Evolutionary conservation across 2,329 filamentous ascomycete genomes (phyloP).

Genomic region (Talaromyces sp.): DNA sequence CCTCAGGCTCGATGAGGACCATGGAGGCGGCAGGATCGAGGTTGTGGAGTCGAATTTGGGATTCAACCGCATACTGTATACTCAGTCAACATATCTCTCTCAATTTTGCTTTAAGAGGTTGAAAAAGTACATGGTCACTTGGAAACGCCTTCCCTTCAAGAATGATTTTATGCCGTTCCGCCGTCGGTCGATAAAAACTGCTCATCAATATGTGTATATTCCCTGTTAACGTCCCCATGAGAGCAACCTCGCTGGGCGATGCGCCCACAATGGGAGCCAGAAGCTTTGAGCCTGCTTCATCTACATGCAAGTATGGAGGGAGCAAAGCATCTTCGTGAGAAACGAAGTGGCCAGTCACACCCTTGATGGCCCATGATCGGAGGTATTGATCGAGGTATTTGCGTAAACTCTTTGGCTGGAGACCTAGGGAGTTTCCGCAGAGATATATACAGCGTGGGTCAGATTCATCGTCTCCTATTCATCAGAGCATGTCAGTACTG

Average conservation of each 20-base stretch:
- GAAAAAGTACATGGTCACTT: constrained; percentile 73
- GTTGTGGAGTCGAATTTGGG: constrained; percentile 71
- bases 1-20: constrained; percentile 68
- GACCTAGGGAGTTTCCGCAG: constrained; percentile 84
- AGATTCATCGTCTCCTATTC: constrained; percentile 19
- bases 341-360: constrained; percentile 80
- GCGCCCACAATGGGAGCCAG: constrained; percentile 76
- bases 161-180: constrained; percentile 71
- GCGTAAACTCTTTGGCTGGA: constrained; percentile 70
- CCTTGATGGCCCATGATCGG: constrained; percentile 79
- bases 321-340: constrained; percentile 66
- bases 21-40: constrained; percentile 66
- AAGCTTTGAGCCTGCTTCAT: constrained; percentile 68
- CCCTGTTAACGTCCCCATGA: constrained; percentile 83
- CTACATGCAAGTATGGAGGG: constrained; percentile 73
- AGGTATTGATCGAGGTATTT: constrained; percentile 70
- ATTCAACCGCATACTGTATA: constrained; percentile 73
- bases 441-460: constrained; percentile 69
- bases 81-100: constrained; percentile 18
- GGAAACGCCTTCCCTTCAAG: constrained; percentile 90
- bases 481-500: not conserved
- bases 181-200: constrained; percentile 74
- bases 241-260: constrained; percentile 68
- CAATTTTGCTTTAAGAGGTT: not conserved
- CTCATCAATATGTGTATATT: constrained; percentile 82